phyloP scores from a whole-genome alignment of 192 early-diverging fungal genomes.

The Linnemannia exigua region DNA sequence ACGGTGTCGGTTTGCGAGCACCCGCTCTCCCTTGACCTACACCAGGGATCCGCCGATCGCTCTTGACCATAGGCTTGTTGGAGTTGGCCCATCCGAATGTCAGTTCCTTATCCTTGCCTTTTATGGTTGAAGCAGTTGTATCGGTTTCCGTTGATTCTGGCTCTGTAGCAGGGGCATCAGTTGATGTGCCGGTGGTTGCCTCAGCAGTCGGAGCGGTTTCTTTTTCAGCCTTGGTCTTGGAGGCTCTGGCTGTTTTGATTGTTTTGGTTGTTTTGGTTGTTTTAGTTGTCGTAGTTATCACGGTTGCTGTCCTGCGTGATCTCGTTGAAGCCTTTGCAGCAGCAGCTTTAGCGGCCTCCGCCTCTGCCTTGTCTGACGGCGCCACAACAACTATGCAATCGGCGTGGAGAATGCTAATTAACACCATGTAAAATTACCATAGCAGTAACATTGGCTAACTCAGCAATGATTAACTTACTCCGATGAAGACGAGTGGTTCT shows the following conservation, averaged over 20 bases:
- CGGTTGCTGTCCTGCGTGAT: slow-evolving; percentile 2
- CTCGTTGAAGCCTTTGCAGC: not conserved
- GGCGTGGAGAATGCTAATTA: not conserved
- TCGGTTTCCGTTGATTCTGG: not conserved
- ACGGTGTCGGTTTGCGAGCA: not conserved
- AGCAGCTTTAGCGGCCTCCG: not conserved
- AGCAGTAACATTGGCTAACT: too few species aligned
- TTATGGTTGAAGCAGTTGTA: not conserved
- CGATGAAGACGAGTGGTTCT: slow-evolving; percentile 41
- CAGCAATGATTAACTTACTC: slow-evolving; percentile 20
- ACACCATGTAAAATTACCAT: not conserved
- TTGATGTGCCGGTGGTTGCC: not conserved
- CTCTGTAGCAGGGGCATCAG: not conserved
- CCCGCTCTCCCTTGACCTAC: slow-evolving; percentile 40
- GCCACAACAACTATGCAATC: slow-evolving; percentile 33
- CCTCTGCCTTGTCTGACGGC: slow-evolving; percentile 42
- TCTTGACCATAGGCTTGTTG: slow-evolving; percentile 46
- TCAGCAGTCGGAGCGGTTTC: not conserved
- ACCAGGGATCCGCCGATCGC: slow-evolving; percentile 33
- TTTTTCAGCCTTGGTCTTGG: not conserved
- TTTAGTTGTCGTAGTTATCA: not conserved
- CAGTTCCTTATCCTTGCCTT: not conserved
- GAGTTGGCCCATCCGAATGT: slow-evolving; percentile 37
- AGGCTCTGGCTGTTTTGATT: not conserved
- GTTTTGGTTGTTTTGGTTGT: not conserved